Base-by-base conservation (phyloP, 1,139 yeast species). In the Lodderomyces elongisporus region DNA sequence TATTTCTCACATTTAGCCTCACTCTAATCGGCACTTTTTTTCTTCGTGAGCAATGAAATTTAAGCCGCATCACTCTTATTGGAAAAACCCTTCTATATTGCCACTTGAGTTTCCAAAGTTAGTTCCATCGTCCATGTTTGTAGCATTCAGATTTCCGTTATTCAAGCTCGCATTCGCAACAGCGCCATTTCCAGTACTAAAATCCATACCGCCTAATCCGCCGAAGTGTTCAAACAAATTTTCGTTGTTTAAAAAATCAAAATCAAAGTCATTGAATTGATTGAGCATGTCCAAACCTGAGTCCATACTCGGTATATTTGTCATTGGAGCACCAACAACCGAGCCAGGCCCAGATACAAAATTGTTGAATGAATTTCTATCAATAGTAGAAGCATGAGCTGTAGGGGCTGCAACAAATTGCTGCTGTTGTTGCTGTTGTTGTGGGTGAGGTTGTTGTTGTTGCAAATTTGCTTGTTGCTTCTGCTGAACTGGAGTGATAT, bases 161-260 rank as follows among this genome's bases (percentile, higher is more conserved):
- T n/a, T n/a, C n/a, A n/a, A n/a, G n/a, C n/a, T n/a, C n/a, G n/a
- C n/a, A n/a, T n/a, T 24, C 6, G 14, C 27, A 9, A 14, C 21
- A 7, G 15, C 10, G 9, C 21, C 27, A 12, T 9, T 14, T 6
- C 12, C 30, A 12, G 24, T 17, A 4, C 20, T 17, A 14, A 25
- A 9, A 27, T 17, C 4, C n/a, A n/a, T n/a, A n/a, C n/a, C n/a
- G n/a, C n/a, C n/a, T n/a, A n/a, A n/a, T 10, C 27, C 16, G 17
- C 36, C 35, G 30, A 40, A 41, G 28, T 38, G 44, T 25, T 36
- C 52, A 32, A 56, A 43, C 28, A 57, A 43, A 17, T 40, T 41
- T 17, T 60, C 61, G 37, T 58, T 62, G 28, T 52, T 54, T 27
- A 63, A 47, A 35, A 62, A 56, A 30, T 62, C 68, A 32, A 63